phyloP scores from a whole-genome alignment of 345 rosid genomes.

The Populus pruinosa region DNA sequence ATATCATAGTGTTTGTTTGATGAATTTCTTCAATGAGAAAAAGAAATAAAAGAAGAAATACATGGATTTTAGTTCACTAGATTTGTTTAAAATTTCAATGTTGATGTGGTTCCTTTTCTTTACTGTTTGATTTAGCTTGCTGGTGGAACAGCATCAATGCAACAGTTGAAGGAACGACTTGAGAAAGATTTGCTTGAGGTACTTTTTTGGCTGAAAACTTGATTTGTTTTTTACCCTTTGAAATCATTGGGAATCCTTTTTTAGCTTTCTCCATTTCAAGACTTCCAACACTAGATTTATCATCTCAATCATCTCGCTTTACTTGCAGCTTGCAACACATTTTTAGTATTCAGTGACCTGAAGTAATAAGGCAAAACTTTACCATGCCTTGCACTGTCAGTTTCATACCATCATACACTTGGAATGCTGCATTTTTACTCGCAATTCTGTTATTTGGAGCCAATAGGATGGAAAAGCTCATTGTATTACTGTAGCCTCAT shows the following conservation, averaged over 20 bases:
- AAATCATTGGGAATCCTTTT: background rate
- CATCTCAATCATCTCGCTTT: background rate
- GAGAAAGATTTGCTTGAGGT: slow-evolving; percentile 98
- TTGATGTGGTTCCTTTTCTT: slow-evolving; percentile 3
- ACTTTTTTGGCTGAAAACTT: background rate
- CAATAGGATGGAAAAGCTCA: background rate
- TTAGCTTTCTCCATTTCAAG: background rate
- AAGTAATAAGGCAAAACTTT: background rate
- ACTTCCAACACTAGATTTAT: background rate
- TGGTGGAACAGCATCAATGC: slow-evolving; percentile 99
- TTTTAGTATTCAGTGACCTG: background rate
- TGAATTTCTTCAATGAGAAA: background rate
- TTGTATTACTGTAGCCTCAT: background rate
- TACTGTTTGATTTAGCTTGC: slow-evolving; percentile 60
- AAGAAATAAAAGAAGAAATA: background rate
- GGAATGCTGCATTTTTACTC: background rate
- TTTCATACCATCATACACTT: background rate
- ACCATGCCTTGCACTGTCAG: background rate
- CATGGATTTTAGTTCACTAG: background rate
- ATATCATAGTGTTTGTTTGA: background rate
- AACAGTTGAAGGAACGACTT: slow-evolving; percentile 95
- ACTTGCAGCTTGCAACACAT: too few relatives aligned
- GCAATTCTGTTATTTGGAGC: background rate
- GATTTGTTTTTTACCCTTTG: background rate
- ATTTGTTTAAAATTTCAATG: background rate